phyloP scores from a whole-genome alignment of 768 basidiomycete species.

The Wakefieldia striispora region DNA sequence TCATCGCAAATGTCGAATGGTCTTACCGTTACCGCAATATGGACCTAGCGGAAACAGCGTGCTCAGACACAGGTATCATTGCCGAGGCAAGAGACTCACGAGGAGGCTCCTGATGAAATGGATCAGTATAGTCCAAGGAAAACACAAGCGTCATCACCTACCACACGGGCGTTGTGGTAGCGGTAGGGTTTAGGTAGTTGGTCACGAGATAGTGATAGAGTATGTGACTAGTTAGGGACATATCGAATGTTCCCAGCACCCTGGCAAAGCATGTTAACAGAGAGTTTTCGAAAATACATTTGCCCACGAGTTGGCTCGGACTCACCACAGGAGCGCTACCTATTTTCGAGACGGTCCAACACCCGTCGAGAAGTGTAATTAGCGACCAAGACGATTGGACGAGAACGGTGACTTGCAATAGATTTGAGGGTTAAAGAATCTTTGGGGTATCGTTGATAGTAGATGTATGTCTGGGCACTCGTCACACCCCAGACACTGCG shows the following conservation, averaged over 20 bases:
- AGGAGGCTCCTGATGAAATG: constrained; percentile 46
- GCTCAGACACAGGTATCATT: not conserved
- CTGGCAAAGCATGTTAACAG: not conserved
- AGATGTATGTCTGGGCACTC: constrained; percentile 52
- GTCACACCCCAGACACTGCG: constrained; percentile 46
- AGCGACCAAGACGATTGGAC: constrained; percentile 22
- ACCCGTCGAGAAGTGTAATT: constrained; percentile 31
- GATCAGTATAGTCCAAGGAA: not conserved
- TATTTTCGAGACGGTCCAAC: constrained; percentile 2
- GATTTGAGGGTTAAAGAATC: constrained; percentile 37
- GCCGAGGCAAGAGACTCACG: constrained; percentile 34
- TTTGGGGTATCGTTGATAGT: constrained; percentile 39
- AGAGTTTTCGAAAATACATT: too few species aligned
- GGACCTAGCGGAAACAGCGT: constrained; percentile 35
- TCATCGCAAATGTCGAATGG: not conserved
- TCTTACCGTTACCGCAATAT: constrained; percentile 53
- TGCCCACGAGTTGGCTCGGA: too few species aligned
- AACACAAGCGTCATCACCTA: not conserved
- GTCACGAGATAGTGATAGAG: constrained; percentile 57
- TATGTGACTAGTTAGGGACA: constrained; percentile 48
- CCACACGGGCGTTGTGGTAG: constrained; percentile 48
- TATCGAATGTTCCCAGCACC: constrained; percentile 55
- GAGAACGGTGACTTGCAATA: constrained; percentile 27
- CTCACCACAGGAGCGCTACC: constrained; percentile 17
- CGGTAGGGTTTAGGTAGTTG: constrained; percentile 47